Percentiles rank a stretch among this genome's conserved stretches.
Evolutionary conservation across 257 asterid genomes (phyloP).

Genomic region (Osmanthus fragrans): DNA sequence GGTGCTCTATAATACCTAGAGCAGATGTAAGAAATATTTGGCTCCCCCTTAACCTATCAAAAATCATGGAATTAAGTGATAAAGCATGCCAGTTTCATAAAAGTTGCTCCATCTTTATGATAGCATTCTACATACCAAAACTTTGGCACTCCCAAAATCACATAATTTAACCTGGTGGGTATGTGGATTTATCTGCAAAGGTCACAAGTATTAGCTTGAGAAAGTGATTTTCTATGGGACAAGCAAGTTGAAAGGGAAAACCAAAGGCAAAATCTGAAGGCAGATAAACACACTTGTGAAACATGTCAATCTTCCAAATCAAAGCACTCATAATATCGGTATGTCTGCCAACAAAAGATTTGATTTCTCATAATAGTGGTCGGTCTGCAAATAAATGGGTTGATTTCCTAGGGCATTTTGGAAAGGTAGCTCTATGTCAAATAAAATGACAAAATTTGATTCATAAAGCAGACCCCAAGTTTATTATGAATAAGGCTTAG

Average conservation of each 20-base stretch:
- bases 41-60: slow-evolving; percentile 56
- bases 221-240: slow-evolving; percentile 1
- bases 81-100: slow-evolving; percentile 3
- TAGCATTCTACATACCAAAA: slow-evolving; percentile 34
- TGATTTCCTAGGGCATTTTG: neutral
- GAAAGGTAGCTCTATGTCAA: neutral
- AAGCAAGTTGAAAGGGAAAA: neutral
- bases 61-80: slow-evolving; percentile 1
- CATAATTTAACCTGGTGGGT: slow-evolving; percentile 64
- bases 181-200: slow-evolving; percentile 62
- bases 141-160: slow-evolving; percentile 60
- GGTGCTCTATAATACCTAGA: slow-evolving; percentile 67
- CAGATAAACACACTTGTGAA: neutral
- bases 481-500: neutral
- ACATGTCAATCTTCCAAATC: neutral
- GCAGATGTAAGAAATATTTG: slow-evolving; percentile 58
- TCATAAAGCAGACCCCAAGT: neutral
- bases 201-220: neutral
- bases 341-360: neutral
- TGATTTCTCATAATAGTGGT: neutral
- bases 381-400: neutral
- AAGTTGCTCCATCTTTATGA: neutral
- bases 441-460: neutral
- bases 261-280: neutral
- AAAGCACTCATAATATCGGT: neutral